Base-by-base conservation (phyloP, 768 basidiomycete species). In the Trametes cinnabarina region DNA sequence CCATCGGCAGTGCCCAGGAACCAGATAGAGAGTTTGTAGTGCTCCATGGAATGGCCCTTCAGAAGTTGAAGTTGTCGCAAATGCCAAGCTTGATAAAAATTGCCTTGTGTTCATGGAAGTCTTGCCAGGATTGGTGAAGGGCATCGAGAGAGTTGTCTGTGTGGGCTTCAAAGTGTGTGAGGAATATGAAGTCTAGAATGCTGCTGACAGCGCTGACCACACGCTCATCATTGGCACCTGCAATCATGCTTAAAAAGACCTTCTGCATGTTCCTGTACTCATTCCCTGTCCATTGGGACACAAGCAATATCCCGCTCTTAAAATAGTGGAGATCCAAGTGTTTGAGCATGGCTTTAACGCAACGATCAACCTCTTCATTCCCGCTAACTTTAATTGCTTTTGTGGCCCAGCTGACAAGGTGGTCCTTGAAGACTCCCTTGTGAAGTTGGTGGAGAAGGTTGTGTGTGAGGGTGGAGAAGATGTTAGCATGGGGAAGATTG, bases 241-340 rank as follows among this genome's bases (percentile, higher is more conserved):
- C 60, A 32, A 74, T 28, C 0, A 70, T 58, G 14, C 70, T 67
- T 3, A 74, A 42, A 43, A 69, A 66, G 0, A 70, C 63, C 26
- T 65, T 60, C 55, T 66, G 62, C 59, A 69, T 68, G 3, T 68
- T 59, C 47, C 75, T 74, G 47, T 73, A 68, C 61, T 82, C 77
- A 0, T 60, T 69, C 0, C 78, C 79, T 0, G 78, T 78, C 75
- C 75, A 76, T 52, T 79, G 77, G 7, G 73, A 69, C 0, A 75
- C 63, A 0, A 59, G 34, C 0, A 72, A 76, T 26, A 82, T 77
- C 0, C 79, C 79, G 8, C 73, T 74, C 20, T 68, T 69, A 68
- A 81, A 79, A 47, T 76, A 72, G 0, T 72, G 72, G 2, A 79
- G 60, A 1, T 68, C 65, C 23, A 64, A 68, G 51, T 68, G 67